Conservation (phyloP, 1,139 yeast genomes). For the Taphrina deformans region DNA sequence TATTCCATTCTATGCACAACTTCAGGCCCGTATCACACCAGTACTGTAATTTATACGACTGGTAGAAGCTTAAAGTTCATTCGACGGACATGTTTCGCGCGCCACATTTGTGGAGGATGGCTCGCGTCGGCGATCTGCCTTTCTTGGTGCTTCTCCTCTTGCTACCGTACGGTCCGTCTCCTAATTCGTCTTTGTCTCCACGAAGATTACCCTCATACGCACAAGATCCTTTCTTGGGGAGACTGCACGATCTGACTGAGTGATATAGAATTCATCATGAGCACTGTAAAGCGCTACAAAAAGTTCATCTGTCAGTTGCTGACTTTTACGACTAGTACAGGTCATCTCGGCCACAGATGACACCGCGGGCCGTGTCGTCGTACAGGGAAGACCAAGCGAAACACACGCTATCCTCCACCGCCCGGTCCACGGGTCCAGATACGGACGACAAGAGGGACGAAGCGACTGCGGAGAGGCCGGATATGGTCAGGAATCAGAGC, state of each 20-base stretch:
- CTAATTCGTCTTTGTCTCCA: background rate
- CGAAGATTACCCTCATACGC: too few species aligned
- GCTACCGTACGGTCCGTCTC: background rate
- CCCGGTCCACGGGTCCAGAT: background rate
- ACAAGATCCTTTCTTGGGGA: too few species aligned
- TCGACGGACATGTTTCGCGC: background rate
- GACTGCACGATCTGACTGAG: too few species aligned
- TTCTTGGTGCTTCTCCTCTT: background rate
- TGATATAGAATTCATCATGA: too few species aligned
- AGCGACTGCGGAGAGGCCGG: background rate
- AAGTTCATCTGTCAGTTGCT: too few species aligned
- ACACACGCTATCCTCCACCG: background rate
- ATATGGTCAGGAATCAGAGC: slow-evolving; percentile 13
- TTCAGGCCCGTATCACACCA: too few species aligned
- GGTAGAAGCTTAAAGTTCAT: too few species aligned
- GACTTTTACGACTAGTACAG: too few species aligned
- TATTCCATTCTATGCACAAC: background rate
- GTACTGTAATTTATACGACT: too few species aligned
- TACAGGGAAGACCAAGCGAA: slow-evolving; percentile 3
- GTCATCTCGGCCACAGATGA: slow-evolving; percentile 6
- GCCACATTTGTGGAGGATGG: background rate
- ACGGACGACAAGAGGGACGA: background rate
- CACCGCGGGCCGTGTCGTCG: background rate
- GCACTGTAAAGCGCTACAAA: too few species aligned
- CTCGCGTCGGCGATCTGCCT: background rate